Percentiles rank a stretch among this genome's conserved stretches.
These are phyloP conservation scores for Phaseolus coccineus DNA, from an alignment of 331 rosid species.

Conservation along the genomic window DNA sequence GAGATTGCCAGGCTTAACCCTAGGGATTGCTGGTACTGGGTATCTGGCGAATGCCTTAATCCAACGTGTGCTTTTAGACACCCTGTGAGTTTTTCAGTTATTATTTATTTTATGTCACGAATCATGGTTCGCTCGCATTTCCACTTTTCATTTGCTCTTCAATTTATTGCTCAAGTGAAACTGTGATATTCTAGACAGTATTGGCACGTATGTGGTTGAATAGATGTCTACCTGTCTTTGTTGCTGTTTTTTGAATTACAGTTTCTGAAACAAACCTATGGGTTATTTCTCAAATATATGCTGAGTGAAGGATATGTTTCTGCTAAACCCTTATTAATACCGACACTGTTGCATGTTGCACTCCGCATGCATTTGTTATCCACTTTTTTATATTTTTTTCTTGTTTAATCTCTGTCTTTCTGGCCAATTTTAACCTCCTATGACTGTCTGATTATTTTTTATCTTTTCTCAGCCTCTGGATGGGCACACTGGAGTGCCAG, in stretches of 20 bases:
- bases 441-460: conserved; percentile 38
- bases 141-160: neutral
- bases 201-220: conserved; percentile 16
- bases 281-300: conserved; percentile 7
- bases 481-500: conserved; percentile 59
- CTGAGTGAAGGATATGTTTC: neutral
- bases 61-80: conserved; percentile 88
- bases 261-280: conserved; percentile 33
- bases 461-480: conserved; percentile 75
- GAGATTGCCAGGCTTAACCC: conserved; percentile 92
- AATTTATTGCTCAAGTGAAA: conserved; percentile 8
- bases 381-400: conserved; percentile 2
- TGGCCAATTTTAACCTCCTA: conserved; percentile 16
- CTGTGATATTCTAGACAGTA: neutral
- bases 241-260: neutral
- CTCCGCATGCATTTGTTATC: neutral
- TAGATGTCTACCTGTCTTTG: conserved; percentile 13
- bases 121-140: neutral
- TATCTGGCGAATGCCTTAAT: conserved; percentile 74
- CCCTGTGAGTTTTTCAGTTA: conserved; percentile 65
- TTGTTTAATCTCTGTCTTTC: neutral
- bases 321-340: neutral
- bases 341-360: neutral
- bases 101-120: neutral
- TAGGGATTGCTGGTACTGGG: conserved; percentile 93